A percentile compares a stretch with the other conserved stretches of the same genome.
These are phyloP conservation scores for Trichophyton schoenleinii DNA, from an alignment of 2,329 filamentous ascomycete genomes.

Conservation along the genomic window DNA sequence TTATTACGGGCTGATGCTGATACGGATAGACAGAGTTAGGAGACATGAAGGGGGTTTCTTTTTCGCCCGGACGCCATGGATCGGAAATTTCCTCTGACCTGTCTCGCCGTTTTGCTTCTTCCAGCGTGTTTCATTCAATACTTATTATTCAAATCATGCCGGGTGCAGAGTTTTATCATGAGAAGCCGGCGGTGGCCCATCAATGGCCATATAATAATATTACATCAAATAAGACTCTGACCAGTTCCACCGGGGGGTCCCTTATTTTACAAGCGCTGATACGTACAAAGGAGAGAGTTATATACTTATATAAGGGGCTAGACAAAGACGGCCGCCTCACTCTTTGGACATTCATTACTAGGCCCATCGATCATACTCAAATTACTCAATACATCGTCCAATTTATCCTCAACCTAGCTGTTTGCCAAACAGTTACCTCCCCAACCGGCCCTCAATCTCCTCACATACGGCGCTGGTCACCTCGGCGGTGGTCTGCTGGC, in stretches of 20 bases:
- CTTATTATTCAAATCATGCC: not conserved
- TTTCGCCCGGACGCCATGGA: not conserved
- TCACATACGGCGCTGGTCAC: conserved; percentile 47
- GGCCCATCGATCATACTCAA: not conserved
- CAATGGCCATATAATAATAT: not conserved
- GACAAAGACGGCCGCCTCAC: not conserved
- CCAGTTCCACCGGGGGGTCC: not conserved
- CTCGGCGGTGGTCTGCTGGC: conserved; percentile 43
- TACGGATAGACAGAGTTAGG: too few species aligned
- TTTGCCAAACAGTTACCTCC: not conserved
- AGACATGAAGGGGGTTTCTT: not conserved
- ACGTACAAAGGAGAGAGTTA: not conserved
- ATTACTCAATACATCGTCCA: not conserved
- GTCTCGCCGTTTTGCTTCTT: not conserved
- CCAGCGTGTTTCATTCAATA: not conserved
- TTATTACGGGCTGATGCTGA: too few species aligned
- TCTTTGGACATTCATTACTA: not conserved
- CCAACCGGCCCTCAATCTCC: conserved; percentile 34
- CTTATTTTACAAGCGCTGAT: not conserved
- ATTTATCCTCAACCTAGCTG: not conserved
- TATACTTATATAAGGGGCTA: not conserved
- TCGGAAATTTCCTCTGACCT: not conserved
- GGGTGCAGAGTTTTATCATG: not conserved
- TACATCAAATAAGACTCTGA: not conserved
- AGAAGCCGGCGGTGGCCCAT: not conserved